Evolutionary conservation across 345 rosid genomes (phyloP).

Genomic region (Melaleuca quinquenervia): DNA sequence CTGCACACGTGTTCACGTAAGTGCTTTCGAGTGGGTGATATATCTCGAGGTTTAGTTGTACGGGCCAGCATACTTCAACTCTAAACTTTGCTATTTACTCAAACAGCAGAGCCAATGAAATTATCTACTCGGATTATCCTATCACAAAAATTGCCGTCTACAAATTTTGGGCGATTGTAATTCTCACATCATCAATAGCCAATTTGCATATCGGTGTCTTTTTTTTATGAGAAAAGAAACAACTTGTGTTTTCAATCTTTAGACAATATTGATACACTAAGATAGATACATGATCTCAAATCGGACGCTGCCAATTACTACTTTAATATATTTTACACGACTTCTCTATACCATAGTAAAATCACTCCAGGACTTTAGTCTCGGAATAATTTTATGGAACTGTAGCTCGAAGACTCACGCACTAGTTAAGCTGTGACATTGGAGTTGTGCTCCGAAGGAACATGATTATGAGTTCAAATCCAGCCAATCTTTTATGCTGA

Average conservation of each 20-base stretch:
- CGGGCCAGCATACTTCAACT: background rate
- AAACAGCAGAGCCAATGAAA: background rate
- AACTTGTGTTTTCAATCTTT: background rate
- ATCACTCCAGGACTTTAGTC: background rate
- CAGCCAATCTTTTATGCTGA: background rate
- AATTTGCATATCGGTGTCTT: background rate
- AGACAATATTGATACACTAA: background rate
- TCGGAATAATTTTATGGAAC: background rate
- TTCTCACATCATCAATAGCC: background rate
- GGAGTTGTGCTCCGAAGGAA: background rate
- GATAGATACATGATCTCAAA: background rate
- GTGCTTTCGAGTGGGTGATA: background rate
- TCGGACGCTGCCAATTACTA: background rate
- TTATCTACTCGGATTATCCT: background rate
- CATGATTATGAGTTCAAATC: background rate
- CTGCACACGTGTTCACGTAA: background rate
- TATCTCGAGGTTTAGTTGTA: background rate
- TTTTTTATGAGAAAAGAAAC: background rate
- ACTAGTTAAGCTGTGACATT: background rate
- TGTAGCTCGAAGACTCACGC: background rate
- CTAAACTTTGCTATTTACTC: background rate
- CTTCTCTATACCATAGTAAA: background rate
- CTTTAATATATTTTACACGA: background rate
- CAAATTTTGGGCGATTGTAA: background rate
- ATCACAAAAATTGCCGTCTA: background rate